Conservation (phyloP, 331 rosid genomes). For the Quercus tomentella region DNA sequence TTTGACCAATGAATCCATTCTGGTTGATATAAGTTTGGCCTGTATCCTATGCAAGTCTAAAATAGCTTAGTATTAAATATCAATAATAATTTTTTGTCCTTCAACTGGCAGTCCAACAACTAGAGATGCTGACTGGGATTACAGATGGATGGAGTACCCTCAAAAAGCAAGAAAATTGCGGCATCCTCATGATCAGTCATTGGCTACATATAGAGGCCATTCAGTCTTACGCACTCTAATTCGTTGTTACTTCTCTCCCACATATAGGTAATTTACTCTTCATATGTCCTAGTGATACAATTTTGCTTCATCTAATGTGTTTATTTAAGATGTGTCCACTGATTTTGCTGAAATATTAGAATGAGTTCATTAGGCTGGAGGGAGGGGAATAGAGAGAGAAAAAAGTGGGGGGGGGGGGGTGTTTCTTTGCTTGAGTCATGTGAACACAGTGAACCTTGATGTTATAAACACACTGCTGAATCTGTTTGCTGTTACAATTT, state of each 20-base stretch:
- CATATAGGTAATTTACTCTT: conserved; percentile 55
- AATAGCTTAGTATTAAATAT: not conserved
- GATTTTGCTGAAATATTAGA: not conserved
- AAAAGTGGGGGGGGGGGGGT: too few species aligned
- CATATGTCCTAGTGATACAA: not conserved
- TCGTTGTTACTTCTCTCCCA: conserved; percentile 91
- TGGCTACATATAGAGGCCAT: conserved; percentile 87
- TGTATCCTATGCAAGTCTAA: not conserved
- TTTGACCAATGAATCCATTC: not conserved
- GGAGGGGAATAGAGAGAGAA: too few species aligned
- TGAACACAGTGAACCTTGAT: too few species aligned
- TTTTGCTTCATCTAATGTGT: not conserved
- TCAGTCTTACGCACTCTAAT: conserved; percentile 80
- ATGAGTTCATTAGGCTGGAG: too few species aligned
- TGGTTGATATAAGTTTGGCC: not conserved
- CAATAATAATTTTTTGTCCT: conserved; percentile 14
- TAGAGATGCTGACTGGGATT: conserved; percentile 76
- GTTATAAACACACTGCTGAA: too few species aligned
- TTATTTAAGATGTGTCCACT: not conserved
- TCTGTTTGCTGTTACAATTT: too few species aligned
- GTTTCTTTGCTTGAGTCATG: too few species aligned
- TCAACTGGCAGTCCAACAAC: conserved; percentile 36
- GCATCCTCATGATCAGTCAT: conserved; percentile 75
- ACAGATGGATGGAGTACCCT: conserved; percentile 95
- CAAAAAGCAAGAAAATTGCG: conserved; percentile 44